Conservation (phyloP, 2,329 filamentous ascomycete genomes). For the Xylariaceae sp. region DNA sequence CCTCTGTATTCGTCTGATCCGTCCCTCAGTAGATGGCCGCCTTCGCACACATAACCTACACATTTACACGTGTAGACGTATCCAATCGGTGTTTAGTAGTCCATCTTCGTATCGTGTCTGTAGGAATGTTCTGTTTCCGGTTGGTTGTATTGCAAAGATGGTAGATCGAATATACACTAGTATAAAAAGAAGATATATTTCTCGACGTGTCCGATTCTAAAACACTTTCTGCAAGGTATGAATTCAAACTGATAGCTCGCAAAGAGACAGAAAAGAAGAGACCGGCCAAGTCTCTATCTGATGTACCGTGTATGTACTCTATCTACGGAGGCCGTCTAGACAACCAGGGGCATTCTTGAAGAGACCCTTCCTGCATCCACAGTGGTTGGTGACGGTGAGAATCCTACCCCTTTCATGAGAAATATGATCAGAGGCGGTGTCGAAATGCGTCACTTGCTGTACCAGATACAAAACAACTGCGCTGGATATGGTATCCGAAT, state of each 20-base stretch:
- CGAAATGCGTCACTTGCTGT: conserved; percentile 4
- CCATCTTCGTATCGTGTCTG: not conserved
- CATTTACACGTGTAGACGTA: conserved; percentile 4
- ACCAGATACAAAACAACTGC: no score
- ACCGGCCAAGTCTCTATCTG: no score
- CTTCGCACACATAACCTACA: conserved; percentile 6
- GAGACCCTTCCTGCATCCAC: conserved; percentile 14
- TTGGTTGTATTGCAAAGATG: not conserved
- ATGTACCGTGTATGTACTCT: no score
- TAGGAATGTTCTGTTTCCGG: not conserved
- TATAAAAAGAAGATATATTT: not conserved
- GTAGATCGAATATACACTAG: not conserved
- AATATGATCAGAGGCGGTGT: conserved; percentile 10
- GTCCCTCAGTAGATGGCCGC: conserved; percentile 3
- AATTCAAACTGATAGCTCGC: not conserved
- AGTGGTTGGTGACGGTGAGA: conserved; percentile 10
- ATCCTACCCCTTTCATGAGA: conserved; percentile 10
- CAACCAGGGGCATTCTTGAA: conserved; percentile 6
- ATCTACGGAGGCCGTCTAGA: no score
- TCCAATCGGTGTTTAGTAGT: not conserved
- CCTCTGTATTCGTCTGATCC: conserved; percentile 3
- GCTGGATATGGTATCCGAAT: no score
- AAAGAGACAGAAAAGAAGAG: no score
- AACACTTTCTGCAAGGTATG: not conserved
- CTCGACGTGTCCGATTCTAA: not conserved